phyloP scores from a whole-genome alignment of 2,329 filamentous ascomycete genomes.

The Colletotrichum gloeosporioides region DNA sequence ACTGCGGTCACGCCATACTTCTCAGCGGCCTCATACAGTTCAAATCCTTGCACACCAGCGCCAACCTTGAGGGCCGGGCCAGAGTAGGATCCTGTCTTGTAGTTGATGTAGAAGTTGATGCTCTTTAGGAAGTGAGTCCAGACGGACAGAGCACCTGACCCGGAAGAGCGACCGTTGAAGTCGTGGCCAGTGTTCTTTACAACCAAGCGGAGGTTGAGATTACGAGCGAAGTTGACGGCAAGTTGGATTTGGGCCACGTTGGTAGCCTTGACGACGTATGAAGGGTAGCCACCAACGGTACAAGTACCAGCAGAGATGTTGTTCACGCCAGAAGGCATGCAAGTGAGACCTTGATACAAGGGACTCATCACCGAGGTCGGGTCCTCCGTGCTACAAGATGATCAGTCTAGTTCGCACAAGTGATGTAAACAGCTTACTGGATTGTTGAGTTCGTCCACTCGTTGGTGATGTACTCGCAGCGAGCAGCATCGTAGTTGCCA shows the following conservation, averaged over 20 bases:
- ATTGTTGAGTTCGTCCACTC: constrained; percentile 31
- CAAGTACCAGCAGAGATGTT: not conserved
- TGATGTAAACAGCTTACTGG: constrained; percentile 20
- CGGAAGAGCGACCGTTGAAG: constrained; percentile 38
- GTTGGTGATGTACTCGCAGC: constrained; percentile 28
- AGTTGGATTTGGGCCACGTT: constrained; percentile 45
- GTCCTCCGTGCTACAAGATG: constrained; percentile 32
- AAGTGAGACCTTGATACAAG: constrained; percentile 26
- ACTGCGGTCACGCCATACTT: constrained; percentile 52
- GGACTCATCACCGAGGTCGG: constrained; percentile 47
- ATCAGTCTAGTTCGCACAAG: not conserved
- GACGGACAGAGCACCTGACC: constrained; percentile 38
- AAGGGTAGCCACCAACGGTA: not conserved
- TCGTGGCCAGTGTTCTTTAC: constrained; percentile 49
- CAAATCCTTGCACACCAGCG: constrained; percentile 55
- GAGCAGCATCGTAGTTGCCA: constrained; percentile 28
- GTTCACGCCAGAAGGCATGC: not conserved
- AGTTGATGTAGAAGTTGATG: constrained; percentile 43
- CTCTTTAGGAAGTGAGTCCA: constrained; percentile 45
- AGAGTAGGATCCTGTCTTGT: constrained; percentile 44
- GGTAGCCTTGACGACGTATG: not conserved
- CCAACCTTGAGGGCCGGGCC: constrained; percentile 59
- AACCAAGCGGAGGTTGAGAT: constrained; percentile 51
- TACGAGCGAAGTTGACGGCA: constrained; percentile 27
- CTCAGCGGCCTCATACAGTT: constrained; percentile 55